phyloP scores from a whole-genome alignment of 2,329 filamentous ascomycete species.

The Rugonectria rugulosa region DNA sequence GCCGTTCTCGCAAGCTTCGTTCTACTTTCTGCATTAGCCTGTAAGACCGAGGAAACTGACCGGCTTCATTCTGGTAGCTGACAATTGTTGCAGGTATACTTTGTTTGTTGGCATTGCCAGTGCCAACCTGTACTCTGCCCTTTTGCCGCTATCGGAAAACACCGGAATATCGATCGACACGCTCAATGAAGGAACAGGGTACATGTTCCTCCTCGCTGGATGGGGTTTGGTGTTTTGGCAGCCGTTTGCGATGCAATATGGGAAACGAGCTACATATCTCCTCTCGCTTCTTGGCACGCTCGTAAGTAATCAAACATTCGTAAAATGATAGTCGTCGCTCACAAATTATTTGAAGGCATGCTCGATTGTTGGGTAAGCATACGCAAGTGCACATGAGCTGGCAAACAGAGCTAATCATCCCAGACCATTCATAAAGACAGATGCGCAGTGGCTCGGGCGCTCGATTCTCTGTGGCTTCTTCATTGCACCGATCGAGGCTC shows the following conservation, averaged over 20 bases:
- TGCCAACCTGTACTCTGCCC: slow-evolving; percentile 49
- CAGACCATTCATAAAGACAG: slow-evolving; percentile 47
- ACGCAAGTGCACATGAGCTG: too few species aligned
- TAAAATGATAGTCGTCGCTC: fast-evolving
- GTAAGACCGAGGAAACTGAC: slow-evolving; percentile 25
- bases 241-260: slow-evolving; percentile 54
- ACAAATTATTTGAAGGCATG: too few species aligned
- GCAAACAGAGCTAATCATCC: too few species aligned
- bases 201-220: slow-evolving; percentile 54
- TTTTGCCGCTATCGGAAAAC: slow-evolving; percentile 46
- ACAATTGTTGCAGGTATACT: slow-evolving; percentile 40
- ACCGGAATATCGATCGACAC: slow-evolving; percentile 44
- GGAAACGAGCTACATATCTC: slow-evolving; percentile 51
- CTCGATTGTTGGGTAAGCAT: too few species aligned
- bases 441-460: slow-evolving; percentile 54
- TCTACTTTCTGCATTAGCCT: slow-evolving; percentile 40
- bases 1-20: slow-evolving; percentile 35
- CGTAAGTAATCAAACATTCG: slow-evolving; percentile 22
- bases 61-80: not conserved
- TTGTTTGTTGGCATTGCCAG: slow-evolving; percentile 51
- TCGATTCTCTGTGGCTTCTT: slow-evolving; percentile 55
- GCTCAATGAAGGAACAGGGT: slow-evolving; percentile 50
- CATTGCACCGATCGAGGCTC: slow-evolving; percentile 53
- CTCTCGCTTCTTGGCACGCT: slow-evolving; percentile 45
- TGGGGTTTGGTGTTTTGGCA: slow-evolving; percentile 57